These are phyloP conservation scores for Aureobasidium sp. DNA, from an alignment of 2,329 filamentous ascomycete genomes.

Conservation along the genomic window DNA sequence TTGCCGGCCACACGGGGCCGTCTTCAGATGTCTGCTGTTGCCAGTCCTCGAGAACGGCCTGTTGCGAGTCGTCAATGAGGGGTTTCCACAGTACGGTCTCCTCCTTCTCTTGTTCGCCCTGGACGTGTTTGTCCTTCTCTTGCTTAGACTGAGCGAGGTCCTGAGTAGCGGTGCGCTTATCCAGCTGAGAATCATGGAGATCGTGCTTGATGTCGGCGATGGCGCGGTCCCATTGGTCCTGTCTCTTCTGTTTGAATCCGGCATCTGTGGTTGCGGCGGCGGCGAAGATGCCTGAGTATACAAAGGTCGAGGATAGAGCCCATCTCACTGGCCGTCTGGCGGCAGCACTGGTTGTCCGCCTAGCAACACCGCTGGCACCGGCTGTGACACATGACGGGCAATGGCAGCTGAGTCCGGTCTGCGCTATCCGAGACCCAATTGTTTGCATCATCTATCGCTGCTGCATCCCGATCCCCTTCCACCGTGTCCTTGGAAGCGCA, in stretches of 20 bases:
- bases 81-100: not conserved
- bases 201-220: constrained; percentile 47
- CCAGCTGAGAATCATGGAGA: constrained; percentile 24
- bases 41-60: constrained; percentile 4
- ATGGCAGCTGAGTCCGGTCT: constrained; percentile 52
- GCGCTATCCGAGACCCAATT: constrained; percentile 58
- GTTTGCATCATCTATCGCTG: constrained; percentile 48
- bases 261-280: constrained; percentile 57
- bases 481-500: not conserved
- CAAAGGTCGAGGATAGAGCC: constrained; percentile 49
- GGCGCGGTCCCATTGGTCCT: constrained; percentile 52
- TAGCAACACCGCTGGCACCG: constrained; percentile 34
- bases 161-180: not conserved
- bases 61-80: not conserved
- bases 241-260: constrained; percentile 47
- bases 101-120: not conserved
- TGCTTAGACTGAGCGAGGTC: not conserved
- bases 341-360: constrained; percentile 42
- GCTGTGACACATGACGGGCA: constrained; percentile 52
- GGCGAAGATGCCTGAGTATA: constrained; percentile 59
- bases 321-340: constrained; percentile 42
- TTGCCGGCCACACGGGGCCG: constrained; percentile 27
- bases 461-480: constrained; percentile 10
- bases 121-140: not conserved
- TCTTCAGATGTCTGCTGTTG: not conserved